Conservation (phyloP, 805 yeast genomes). For the Saturnispora diversa region DNA sequence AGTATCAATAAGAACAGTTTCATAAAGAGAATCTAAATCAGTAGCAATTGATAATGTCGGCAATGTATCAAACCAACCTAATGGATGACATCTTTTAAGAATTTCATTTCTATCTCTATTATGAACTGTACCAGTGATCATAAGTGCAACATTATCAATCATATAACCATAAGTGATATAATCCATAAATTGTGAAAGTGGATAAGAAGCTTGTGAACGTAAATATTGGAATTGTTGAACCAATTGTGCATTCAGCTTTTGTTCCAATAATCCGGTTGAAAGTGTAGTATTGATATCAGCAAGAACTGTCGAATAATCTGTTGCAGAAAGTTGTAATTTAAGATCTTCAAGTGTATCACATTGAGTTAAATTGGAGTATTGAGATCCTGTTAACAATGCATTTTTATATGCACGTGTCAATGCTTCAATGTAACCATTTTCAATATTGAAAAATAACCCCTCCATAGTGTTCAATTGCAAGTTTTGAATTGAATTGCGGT, state of each 20-base stretch:
- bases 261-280: constrained; percentile 81
- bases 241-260: constrained; percentile 62
- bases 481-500: too few species aligned
- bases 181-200: constrained; percentile 76
- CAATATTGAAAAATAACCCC: constrained; percentile 85
- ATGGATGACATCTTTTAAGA: constrained; percentile 84
- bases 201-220: constrained; percentile 74
- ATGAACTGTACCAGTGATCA: constrained; percentile 96
- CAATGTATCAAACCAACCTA: constrained; percentile 97
- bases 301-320: constrained; percentile 90
- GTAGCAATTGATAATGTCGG: constrained; percentile 94
- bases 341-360: constrained; percentile 93
- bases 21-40: constrained; percentile 87
- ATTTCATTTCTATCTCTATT: constrained; percentile 88
- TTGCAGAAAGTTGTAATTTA: constrained; percentile 86
- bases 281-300: constrained; percentile 76
- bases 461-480: constrained; percentile 80
- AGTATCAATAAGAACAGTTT: constrained; percentile 88
- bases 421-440: constrained; percentile 87
- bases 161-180: constrained; percentile 92
- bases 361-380: constrained; percentile 87
- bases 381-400: constrained; percentile 68
- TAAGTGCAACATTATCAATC: constrained; percentile 94
- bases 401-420: constrained; percentile 90
- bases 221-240: constrained; percentile 81